Evolutionary conservation across 371 early-diverging fungal genomes (phyloP).

Genomic region (Caulochytrium protostelioides): DNA sequence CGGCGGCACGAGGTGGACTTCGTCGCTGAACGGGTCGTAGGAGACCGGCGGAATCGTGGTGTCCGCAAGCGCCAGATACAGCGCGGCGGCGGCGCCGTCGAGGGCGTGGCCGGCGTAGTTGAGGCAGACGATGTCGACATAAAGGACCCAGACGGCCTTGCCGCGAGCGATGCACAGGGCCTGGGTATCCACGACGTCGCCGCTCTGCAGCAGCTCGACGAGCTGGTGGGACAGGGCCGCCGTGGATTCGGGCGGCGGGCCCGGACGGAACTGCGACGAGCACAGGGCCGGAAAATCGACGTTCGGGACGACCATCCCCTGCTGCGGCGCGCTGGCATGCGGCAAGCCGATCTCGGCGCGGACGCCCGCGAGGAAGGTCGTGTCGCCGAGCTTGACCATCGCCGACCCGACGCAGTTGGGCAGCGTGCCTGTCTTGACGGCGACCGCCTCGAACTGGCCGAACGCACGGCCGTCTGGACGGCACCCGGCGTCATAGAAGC

Average conservation of each 20-base stretch:
- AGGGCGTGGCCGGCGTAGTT: slow-evolving; percentile 75
- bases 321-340: slow-evolving; percentile 27
- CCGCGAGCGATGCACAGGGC: slow-evolving; percentile 60
- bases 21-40: neutral
- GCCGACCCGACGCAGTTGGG: slow-evolving; percentile 66
- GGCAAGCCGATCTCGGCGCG: slow-evolving; percentile 88
- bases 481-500: slow-evolving; percentile 50
- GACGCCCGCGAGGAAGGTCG: slow-evolving; percentile 75
- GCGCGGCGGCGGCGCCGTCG: slow-evolving; percentile 64
- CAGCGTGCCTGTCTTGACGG: slow-evolving; percentile 35
- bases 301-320: slow-evolving; percentile 66
- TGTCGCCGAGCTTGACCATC: slow-evolving; percentile 68
- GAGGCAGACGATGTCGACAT: slow-evolving; percentile 71
- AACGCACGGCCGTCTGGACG: slow-evolving; percentile 60
- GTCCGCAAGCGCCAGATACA: slow-evolving; percentile 44
- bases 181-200: slow-evolving; percentile 39
- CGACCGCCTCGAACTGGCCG: neutral
- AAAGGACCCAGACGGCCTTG: slow-evolving; percentile 69
- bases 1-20: neutral
- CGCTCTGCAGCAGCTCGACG: slow-evolving; percentile 27
- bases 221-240: slow-evolving; percentile 65
- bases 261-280: slow-evolving; percentile 55
- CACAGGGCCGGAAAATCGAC: slow-evolving; percentile 74
- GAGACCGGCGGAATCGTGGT: slow-evolving; percentile 17
- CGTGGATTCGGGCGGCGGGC: slow-evolving; percentile 67